Evolutionary conservation across 495 filamentous ascomycete genomes (phyloP).

Genomic region (Elaphomyces granulatus): DNA sequence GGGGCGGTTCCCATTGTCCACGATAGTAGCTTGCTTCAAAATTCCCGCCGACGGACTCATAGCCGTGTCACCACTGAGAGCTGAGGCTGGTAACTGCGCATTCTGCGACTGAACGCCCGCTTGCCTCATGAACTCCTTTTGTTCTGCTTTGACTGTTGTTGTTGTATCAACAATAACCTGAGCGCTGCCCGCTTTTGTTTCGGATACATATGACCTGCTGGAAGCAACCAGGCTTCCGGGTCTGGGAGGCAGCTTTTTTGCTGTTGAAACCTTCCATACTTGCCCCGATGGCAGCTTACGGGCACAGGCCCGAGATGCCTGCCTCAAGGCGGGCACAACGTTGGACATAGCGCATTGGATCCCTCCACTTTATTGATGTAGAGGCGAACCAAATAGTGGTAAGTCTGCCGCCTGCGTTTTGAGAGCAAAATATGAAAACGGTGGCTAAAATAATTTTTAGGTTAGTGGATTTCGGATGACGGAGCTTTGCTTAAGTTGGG

Average conservation of each 20-base stretch:
- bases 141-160: constrained; percentile 67
- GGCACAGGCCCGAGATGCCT: constrained; percentile 58
- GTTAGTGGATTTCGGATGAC: no score
- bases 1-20: constrained; percentile 87
- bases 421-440: no score
- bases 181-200: constrained; percentile 62
- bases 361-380: no score
- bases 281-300: constrained; percentile 34
- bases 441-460: no score
- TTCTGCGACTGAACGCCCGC: constrained; percentile 46
- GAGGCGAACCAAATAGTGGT: no score
- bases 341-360: constrained; percentile 49
- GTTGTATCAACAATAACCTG: constrained; percentile 71
- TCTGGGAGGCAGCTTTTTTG: constrained; percentile 27
- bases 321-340: constrained; percentile 58
- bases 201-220: constrained; percentile 64
- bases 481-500: no score
- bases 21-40: constrained; percentile 78
- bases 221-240: constrained; percentile 13
- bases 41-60: constrained; percentile 79
- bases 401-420: no score
- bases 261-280: constrained; percentile 30
- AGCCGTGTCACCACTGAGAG: constrained; percentile 45
- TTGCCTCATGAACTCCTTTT: constrained; percentile 59
- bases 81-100: constrained; percentile 41